Conservation (phyloP, 495 filamentous ascomycete species). For the Viridothelium virens region DNA sequence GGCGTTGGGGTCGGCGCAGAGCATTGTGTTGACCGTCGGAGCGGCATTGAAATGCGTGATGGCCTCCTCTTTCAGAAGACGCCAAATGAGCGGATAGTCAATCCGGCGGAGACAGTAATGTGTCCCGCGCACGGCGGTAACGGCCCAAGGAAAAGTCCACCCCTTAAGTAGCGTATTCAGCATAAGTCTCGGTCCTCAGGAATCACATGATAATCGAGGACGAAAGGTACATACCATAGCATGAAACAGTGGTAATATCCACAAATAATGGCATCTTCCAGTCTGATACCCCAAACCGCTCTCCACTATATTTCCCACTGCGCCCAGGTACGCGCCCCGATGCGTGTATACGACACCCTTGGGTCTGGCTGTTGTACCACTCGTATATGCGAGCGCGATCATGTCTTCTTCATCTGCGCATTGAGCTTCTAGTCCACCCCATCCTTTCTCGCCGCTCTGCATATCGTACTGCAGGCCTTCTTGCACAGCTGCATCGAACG, state of each 20-base stretch:
- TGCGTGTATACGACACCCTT: constrained; percentile 94
- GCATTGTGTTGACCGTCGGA: constrained; percentile 89
- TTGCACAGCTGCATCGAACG: constrained; percentile 74
- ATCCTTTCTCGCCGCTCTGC: constrained; percentile 56
- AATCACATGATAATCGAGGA: constrained; percentile 42
- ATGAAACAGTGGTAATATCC: constrained; percentile 96
- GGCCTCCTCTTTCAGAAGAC: constrained; percentile 67
- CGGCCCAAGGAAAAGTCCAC: constrained; percentile 59
- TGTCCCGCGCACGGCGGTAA: constrained; percentile 85
- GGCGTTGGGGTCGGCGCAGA: constrained; percentile 71
- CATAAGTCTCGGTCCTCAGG: constrained; percentile 30
- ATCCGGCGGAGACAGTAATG: constrained; percentile 94
- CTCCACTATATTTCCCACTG: constrained; percentile 80
- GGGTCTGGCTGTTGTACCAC: constrained; percentile 82
- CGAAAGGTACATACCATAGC: constrained; percentile 54
- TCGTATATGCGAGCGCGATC: constrained; percentile 85
- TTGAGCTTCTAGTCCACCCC: constrained; percentile 65
- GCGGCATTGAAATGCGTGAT: constrained; percentile 96
- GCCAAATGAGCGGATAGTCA: constrained; percentile 89
- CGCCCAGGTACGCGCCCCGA: constrained; percentile 75
- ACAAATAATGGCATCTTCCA: constrained; percentile 72
- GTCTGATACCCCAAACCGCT: constrained; percentile 65
- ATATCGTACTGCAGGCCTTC: constrained; percentile 70
- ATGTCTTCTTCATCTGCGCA: constrained; percentile 65
- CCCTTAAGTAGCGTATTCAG: constrained; percentile 18